These are phyloP conservation scores for Fraxinus anomala DNA, from an alignment of 257 asterid genomes.

Conservation along the genomic window DNA sequence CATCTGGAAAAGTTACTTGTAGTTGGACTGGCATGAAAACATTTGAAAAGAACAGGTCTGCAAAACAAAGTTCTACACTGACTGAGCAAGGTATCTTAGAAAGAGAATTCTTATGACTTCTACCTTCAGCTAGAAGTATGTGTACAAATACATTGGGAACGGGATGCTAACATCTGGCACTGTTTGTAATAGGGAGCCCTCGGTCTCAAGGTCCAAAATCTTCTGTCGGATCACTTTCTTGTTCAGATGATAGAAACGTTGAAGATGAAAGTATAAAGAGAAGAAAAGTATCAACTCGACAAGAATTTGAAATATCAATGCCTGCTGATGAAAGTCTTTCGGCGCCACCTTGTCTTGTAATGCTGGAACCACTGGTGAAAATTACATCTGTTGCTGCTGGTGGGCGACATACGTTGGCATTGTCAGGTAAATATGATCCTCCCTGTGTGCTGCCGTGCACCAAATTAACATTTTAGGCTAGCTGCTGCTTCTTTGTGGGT, in stretches of 20 bases:
- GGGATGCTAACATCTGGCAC: slow-evolving; percentile 26
- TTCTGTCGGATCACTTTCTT: slow-evolving; percentile 32
- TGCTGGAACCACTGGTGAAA: slow-evolving; percentile 65
- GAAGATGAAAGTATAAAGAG: slow-evolving; percentile 57
- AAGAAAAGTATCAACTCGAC: slow-evolving; percentile 51
- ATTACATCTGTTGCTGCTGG: slow-evolving; percentile 76
- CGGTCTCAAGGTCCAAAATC: slow-evolving; percentile 45
- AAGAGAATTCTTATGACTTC: not conserved
- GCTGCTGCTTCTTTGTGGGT: slow-evolving; percentile 39
- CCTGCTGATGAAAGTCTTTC: slow-evolving; percentile 64
- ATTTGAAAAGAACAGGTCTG: slow-evolving; percentile 41
- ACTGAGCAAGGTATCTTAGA: slow-evolving; percentile 52
- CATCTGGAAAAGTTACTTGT: slow-evolving; percentile 49
- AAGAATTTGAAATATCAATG: slow-evolving; percentile 46
- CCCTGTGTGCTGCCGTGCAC: slow-evolving; percentile 8
- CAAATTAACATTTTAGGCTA: slow-evolving; percentile 24
- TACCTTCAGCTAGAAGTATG: not conserved
- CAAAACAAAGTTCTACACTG: slow-evolving; percentile 39
- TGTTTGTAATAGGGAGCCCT: slow-evolving; percentile 39
- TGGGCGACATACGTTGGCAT: slow-evolving; percentile 71
- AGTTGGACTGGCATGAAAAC: slow-evolving; percentile 36
- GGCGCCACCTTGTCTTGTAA: slow-evolving; percentile 65
- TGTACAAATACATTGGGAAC: not conserved
- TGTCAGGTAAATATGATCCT: slow-evolving; percentile 54
- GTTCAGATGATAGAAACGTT: slow-evolving; percentile 42